phyloP scores from a whole-genome alignment of 2,329 filamentous ascomycete genomes.

The Falciphora oryzae region DNA sequence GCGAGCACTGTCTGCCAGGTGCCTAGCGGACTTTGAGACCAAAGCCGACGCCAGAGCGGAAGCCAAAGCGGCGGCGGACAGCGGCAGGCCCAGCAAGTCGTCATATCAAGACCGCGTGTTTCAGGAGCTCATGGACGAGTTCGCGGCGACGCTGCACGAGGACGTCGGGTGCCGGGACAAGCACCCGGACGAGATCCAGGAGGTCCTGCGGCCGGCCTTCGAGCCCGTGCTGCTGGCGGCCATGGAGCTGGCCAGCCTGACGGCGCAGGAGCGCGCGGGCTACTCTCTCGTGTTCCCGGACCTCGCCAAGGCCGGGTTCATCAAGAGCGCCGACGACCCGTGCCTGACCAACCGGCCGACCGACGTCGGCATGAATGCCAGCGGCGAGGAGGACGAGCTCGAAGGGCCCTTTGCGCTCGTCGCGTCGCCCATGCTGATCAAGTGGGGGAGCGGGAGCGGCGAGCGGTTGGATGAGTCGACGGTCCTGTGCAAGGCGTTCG shows the following conservation, averaged over 20 bases:
- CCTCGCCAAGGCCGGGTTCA: background rate
- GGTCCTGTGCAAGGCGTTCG: background rate
- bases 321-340: background rate
- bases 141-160: background rate
- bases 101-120: background rate
- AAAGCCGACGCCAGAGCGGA: background rate
- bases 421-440: conserved; percentile 3
- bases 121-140: background rate
- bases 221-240: background rate
- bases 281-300: background rate
- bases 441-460: background rate
- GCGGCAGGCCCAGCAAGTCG: background rate
- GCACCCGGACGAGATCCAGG: background rate
- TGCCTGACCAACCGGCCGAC: background rate
- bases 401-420: background rate
- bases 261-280: background rate
- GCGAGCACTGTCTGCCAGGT: background rate
- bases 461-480: background rate
- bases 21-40: background rate
- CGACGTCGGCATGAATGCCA: background rate
- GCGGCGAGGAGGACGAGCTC: conserved; percentile 2
- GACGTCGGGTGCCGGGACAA: background rate
- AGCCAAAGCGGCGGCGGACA: background rate
- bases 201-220: background rate
- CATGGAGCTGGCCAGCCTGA: background rate